Evolutionary conservation across 169 alveolate genomes (phyloP).

Genomic region (Plasmodium adleri): DNA sequence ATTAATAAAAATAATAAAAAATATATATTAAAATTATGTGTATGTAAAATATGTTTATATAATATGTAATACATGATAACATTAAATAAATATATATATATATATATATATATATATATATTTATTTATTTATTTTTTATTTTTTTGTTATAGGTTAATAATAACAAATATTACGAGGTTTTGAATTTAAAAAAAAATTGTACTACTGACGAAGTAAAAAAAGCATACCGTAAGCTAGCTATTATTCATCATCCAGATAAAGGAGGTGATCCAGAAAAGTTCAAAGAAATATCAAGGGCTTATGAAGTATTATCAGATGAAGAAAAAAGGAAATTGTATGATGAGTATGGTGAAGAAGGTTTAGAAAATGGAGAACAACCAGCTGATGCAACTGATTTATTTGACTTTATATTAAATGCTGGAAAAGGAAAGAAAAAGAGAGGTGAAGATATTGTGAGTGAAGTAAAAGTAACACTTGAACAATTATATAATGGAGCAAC

Average conservation of each 20-base stretch:
- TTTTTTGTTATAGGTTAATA: slow-evolving; percentile 81
- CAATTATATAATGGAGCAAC: slow-evolving; percentile 97
- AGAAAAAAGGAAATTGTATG: slow-evolving; percentile 96
- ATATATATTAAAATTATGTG: too few relatives aligned
- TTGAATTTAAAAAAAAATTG: slow-evolving; percentile 90
- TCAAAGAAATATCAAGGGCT: slow-evolving; percentile 97
- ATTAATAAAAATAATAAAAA: too few relatives aligned
- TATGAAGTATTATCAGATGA: slow-evolving; percentile 97
- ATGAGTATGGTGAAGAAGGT: slow-evolving; percentile 98
- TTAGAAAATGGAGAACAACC: slow-evolving; percentile 94
- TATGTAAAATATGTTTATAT: too few relatives aligned
- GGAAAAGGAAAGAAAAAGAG: slow-evolving; percentile 93
- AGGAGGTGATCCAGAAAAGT: slow-evolving; percentile 98
- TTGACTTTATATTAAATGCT: slow-evolving; percentile 96
- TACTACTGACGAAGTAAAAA: slow-evolving; percentile 93
- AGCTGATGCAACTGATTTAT: slow-evolving; percentile 89
- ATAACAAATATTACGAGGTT: slow-evolving; percentile 88
- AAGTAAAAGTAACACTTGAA: slow-evolving; percentile 95
- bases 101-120: background rate
- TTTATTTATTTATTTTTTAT: background rate
- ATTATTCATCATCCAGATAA: slow-evolving; percentile 98
- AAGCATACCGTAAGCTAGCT: slow-evolving; percentile 96
- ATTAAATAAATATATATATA: background rate
- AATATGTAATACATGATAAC: too few relatives aligned
- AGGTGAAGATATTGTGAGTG: slow-evolving; percentile 92